Conservation (phyloP, 129 eudicot species). For the Rutidosis leptorrhynchoides region DNA sequence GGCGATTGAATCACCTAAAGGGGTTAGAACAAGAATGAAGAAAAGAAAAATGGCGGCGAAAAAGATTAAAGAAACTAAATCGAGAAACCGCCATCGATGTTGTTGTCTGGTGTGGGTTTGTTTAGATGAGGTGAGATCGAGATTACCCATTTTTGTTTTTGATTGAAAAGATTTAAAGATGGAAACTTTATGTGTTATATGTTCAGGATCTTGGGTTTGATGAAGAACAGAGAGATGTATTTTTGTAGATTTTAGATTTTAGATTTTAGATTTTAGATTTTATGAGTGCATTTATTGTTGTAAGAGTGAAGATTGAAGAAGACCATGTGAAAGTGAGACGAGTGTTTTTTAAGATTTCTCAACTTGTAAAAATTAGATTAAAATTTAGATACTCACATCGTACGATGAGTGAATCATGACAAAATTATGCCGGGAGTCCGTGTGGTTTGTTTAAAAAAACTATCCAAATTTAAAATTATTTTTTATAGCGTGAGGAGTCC, state of each 20-base stretch:
- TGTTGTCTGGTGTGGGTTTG: slow-evolving; percentile 14
- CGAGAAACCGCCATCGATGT: slow-evolving; percentile 63
- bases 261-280: not conserved
- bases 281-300: not conserved
- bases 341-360: not conserved
- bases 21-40: slow-evolving; percentile 68
- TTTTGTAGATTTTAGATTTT: not conserved
- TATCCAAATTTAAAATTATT: too few species aligned
- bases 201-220: not conserved
- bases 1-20: slow-evolving; percentile 80
- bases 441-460: too few species aligned
- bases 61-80: slow-evolving; percentile 54
- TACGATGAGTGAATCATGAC: too few species aligned
- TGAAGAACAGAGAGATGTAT: not conserved
- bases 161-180: not conserved
- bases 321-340: not conserved
- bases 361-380: too few species aligned
- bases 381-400: too few species aligned
- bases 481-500: too few species aligned
- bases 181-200: not conserved
- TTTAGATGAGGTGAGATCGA: slow-evolving; percentile 41
- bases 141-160: not conserved
- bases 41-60: slow-evolving; percentile 65
- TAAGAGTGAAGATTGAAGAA: not conserved
- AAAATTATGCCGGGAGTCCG: too few species aligned